phyloP scores from a whole-genome alignment of 345 rosid genomes.

The Lepidium africanum region DNA sequence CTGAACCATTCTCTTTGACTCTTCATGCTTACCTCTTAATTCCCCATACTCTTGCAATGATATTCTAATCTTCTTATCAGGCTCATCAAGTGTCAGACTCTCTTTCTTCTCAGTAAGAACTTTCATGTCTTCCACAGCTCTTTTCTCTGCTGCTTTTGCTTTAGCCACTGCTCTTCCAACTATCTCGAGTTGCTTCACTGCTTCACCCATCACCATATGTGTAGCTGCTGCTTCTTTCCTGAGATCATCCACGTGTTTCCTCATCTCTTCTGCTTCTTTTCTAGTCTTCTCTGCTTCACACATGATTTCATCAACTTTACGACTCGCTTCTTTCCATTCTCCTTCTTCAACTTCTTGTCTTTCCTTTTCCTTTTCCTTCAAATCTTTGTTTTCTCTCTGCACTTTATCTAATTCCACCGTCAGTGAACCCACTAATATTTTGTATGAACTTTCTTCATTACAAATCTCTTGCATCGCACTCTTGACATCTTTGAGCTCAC shows the following conservation, averaged over 20 bases:
- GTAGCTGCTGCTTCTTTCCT: constrained; percentile 36
- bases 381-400: constrained; percentile 32
- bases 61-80: constrained; percentile 43
- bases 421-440: constrained; percentile 34
- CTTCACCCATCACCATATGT: constrained; percentile 27
- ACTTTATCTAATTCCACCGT: constrained; percentile 47
- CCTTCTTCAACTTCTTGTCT: constrained; percentile 13
- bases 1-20: constrained; percentile 42
- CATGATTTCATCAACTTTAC: constrained; percentile 30
- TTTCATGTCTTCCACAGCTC: constrained; percentile 46
- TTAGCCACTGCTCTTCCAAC: constrained; percentile 37
- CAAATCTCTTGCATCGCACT: constrained; percentile 37
- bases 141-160: constrained; percentile 51
- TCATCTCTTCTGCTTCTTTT: constrained; percentile 48
- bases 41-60: constrained; percentile 44
- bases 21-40: constrained; percentile 45
- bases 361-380: constrained; percentile 32
- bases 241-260: constrained; percentile 29
- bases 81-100: constrained; percentile 12
- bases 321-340: constrained; percentile 18
- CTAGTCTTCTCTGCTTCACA: constrained; percentile 44
- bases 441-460: constrained; percentile 51
- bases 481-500: constrained; percentile 68
- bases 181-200: constrained; percentile 39
- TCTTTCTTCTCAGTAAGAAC: constrained; percentile 29